phyloP scores from a whole-genome alignment of 2,329 filamentous ascomycete genomes.

The Metarhizium rileyi region DNA sequence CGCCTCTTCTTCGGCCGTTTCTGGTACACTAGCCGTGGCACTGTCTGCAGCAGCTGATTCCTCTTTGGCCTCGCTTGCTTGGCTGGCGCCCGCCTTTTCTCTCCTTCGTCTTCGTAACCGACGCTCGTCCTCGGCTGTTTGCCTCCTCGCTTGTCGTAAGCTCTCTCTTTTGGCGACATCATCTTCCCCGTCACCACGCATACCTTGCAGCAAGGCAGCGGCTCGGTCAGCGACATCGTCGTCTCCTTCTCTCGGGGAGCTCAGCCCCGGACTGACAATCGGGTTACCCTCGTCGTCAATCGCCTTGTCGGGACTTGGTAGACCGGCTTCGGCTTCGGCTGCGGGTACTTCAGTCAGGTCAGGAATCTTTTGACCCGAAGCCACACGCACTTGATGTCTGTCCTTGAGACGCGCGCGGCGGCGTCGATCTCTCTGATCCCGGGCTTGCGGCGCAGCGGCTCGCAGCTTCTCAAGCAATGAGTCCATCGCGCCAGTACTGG shows the following conservation, averaged over 20 bases:
- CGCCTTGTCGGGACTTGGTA: constrained; percentile 24
- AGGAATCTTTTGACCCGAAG: constrained; percentile 77
- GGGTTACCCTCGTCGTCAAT: constrained; percentile 38
- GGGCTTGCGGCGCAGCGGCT: constrained; percentile 79
- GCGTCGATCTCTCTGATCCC: constrained; percentile 81
- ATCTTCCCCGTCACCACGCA: constrained; percentile 56
- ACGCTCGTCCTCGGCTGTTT: constrained; percentile 73
- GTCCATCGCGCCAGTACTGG: constrained; percentile 87
- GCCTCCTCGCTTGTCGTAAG: constrained; percentile 50
- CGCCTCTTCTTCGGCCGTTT: constrained; percentile 6
- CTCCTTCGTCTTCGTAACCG: constrained; percentile 56
- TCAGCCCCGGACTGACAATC: constrained; percentile 39
- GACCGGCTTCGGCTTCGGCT: constrained; percentile 38
- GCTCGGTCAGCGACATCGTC: constrained; percentile 81
- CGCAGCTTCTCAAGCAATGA: constrained; percentile 88
- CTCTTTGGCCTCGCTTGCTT: constrained; percentile 16
- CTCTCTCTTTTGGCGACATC: constrained; percentile 45
- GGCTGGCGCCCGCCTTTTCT: constrained; percentile 41
- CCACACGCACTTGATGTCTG: constrained; percentile 78
- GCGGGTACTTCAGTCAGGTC: constrained; percentile 57
- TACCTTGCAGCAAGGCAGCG: constrained; percentile 72
- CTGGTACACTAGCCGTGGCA: constrained; percentile 4
- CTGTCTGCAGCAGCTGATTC: constrained; percentile 11
- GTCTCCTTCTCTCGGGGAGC: constrained; percentile 36
- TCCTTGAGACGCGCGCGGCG: constrained; percentile 84